A percentile compares a stretch with the other conserved stretches of the same genome.
These are phyloP conservation scores for Phlebiopsis flavidoalba DNA, from an alignment of 768 basidiomycete species.

Conservation along the genomic window DNA sequence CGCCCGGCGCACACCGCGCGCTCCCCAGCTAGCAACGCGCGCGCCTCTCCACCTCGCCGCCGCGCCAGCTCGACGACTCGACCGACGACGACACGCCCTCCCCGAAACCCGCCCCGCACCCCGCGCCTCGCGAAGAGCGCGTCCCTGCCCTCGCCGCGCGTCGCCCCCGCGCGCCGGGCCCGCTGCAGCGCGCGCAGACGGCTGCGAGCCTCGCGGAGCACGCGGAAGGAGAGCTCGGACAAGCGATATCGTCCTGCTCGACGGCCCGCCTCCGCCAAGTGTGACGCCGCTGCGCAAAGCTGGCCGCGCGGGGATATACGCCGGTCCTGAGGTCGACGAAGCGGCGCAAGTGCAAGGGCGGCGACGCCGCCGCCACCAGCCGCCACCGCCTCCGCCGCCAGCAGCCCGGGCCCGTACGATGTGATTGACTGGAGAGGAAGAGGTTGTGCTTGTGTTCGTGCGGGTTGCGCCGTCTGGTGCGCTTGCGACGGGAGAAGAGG, in stretches of 20 bases:
- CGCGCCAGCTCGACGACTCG: slow-evolving; percentile 21
- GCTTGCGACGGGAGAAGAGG: slow-evolving; percentile 6
- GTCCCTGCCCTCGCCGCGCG: too few species aligned
- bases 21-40: slow-evolving; percentile 19
- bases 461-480: slow-evolving; percentile 16
- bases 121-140: too few species aligned
- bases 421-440: neutral
- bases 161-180: too few species aligned
- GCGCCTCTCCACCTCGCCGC: slow-evolving; percentile 18
- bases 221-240: neutral
- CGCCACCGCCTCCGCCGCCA: neutral
- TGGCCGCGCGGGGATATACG: neutral
- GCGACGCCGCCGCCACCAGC: slow-evolving; percentile 2
- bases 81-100: slow-evolving; percentile 17
- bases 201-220: neutral
- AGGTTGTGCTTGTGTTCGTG: slow-evolving; percentile 19
- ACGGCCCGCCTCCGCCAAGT: neutral
- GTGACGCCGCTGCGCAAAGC: neutral
- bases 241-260: neutral
- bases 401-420: neutral
- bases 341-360: neutral
- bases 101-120: neutral
- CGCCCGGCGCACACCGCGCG: slow-evolving; percentile 14
- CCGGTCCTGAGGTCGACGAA: too few species aligned
- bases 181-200: slow-evolving; percentile 1